phyloP scores from a whole-genome alignment of 345 rosid species.

The Pugionium cornutum region DNA sequence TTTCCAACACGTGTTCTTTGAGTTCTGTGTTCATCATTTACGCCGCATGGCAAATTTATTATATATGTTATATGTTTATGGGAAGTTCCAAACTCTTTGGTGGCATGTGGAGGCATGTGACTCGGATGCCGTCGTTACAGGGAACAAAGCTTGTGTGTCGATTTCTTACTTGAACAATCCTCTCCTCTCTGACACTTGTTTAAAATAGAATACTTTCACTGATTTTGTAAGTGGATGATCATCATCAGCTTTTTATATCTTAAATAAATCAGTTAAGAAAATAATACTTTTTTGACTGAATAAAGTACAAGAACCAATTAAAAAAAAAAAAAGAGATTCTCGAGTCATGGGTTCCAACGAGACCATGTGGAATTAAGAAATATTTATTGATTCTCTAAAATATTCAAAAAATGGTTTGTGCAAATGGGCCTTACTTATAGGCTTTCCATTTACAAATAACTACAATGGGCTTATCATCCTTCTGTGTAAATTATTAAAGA shows the following conservation, averaged over 20 bases:
- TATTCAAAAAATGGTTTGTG: no score
- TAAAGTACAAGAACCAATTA: slow-evolving; percentile 28
- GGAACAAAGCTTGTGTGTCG: slow-evolving; percentile 43
- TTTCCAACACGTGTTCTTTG: slow-evolving; percentile 32
- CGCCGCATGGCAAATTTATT: slow-evolving; percentile 23
- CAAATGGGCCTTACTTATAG: no score
- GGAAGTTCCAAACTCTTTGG: slow-evolving; percentile 44
- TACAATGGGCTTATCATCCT: no score
- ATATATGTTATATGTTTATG: slow-evolving; percentile 11
- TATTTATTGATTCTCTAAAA: no score
- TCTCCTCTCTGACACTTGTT: slow-evolving; percentile 31
- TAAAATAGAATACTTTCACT: background rate
- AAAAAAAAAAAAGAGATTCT: slow-evolving; percentile 6
- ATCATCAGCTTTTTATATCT: background rate
- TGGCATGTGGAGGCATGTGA: slow-evolving; percentile 44
- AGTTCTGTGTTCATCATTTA: slow-evolving; percentile 26
- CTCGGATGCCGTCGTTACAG: slow-evolving; percentile 43
- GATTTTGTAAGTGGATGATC: slow-evolving; percentile 27
- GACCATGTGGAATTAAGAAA: slow-evolving; percentile 31
- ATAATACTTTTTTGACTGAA: slow-evolving; percentile 11
- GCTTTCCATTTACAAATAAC: no score
- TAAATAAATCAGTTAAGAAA: slow-evolving; percentile 1
- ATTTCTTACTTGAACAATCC: slow-evolving; percentile 32
- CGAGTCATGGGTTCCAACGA: slow-evolving; percentile 41
- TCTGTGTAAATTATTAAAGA: no score